Conservation (phyloP, 192 early-diverging fungal species). For the Rhizoclosmatium globosum region DNA sequence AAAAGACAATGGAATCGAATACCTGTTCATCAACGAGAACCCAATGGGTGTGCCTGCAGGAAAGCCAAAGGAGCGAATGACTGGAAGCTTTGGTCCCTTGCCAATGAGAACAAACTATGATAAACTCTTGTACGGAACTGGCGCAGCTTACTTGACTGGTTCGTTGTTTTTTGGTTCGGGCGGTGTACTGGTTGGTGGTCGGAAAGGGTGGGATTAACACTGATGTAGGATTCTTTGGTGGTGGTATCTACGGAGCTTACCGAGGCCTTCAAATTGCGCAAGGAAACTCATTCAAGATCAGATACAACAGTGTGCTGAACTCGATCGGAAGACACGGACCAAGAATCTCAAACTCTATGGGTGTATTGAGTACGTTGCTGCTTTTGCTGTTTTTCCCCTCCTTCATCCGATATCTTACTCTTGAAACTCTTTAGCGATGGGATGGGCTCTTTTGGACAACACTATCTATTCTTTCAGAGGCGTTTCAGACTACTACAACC, state of each 20-base stretch:
- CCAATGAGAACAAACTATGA: constrained; percentile 66
- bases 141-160: constrained; percentile 60
- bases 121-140: constrained; percentile 63
- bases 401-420: constrained; percentile 12
- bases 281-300: constrained; percentile 54
- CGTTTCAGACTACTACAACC: constrained; percentile 61
- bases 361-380: constrained; percentile 52
- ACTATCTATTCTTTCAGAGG: constrained; percentile 42
- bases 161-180: not conserved
- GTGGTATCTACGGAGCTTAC: constrained; percentile 58
- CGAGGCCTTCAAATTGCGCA: constrained; percentile 59
- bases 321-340: constrained; percentile 61
- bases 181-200: not conserved
- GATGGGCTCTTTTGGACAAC: constrained; percentile 57
- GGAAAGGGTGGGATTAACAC: not conserved
- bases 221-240: constrained; percentile 39
- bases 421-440: constrained; percentile 46
- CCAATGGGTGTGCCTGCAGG: not conserved
- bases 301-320: constrained; percentile 64
- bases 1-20: constrained; percentile 51
- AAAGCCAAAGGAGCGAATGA: constrained; percentile 37
- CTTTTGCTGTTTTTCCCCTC: constrained; percentile 21
- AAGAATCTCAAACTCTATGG: constrained; percentile 61
- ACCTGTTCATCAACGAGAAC: constrained; percentile 60
- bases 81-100: constrained; percentile 60